These are phyloP conservation scores for Dalbergia oliveri DNA, from an alignment of 306 rosid species.

Conservation along the genomic window DNA sequence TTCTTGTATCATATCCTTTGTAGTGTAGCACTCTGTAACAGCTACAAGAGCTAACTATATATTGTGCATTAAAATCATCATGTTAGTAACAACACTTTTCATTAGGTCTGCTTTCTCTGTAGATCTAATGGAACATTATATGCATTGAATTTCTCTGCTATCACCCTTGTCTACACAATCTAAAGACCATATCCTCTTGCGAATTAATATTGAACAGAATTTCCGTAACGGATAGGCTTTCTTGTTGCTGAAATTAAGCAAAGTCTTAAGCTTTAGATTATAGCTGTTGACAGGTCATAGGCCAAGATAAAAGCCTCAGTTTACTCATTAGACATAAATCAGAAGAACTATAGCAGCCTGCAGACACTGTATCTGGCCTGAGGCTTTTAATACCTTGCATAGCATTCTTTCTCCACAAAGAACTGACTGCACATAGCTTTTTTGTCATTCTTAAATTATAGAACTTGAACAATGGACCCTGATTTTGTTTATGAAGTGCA, in stretches of 20 bases:
- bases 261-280: constrained; percentile 14
- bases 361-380: not conserved
- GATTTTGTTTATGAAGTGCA: constrained; percentile 35
- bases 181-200: not conserved
- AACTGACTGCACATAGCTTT: constrained; percentile 10
- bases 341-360: not conserved
- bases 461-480: constrained; percentile 17
- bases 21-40: too few species aligned
- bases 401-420: not conserved
- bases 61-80: too few species aligned
- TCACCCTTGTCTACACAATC: constrained; percentile 8
- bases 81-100: too few species aligned
- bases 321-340: not conserved
- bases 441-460: constrained; percentile 22
- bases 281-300: constrained; percentile 21
- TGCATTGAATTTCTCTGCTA: constrained; percentile 8
- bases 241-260: constrained; percentile 7
- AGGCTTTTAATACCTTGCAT: too few species aligned
- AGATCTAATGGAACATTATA: not conserved
- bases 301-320: not conserved
- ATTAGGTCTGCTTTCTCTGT: too few species aligned
- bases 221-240: constrained; percentile 3
- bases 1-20: too few species aligned
- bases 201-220: not conserved
- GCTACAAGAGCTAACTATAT: too few species aligned